Percentiles rank a stretch among this genome's conserved stretches.
Conservation (phyloP, 345 rosid species). For the Mallotus nudiflorus region DNA sequence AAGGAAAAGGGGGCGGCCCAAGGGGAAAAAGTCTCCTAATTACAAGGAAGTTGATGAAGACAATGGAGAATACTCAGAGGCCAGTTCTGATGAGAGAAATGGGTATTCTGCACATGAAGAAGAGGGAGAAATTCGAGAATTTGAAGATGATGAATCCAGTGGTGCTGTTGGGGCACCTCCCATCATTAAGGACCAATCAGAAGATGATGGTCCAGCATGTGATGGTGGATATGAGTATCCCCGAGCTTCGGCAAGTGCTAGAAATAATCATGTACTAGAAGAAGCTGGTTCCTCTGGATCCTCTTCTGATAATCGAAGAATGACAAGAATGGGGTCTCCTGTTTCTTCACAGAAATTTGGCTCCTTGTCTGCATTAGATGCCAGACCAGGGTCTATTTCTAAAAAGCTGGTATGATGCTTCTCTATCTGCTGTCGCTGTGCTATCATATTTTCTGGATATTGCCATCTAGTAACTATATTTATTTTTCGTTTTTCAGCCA, state of each 20-base stretch:
- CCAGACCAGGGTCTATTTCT: conserved; percentile 78
- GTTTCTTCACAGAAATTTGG: conserved; percentile 93
- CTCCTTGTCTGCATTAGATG: conserved; percentile 93
- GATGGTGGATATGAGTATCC: conserved; percentile 57
- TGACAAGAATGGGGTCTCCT: conserved; percentile 64
- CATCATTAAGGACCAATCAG: conserved; percentile 65
- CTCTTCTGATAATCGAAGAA: conserved; percentile 72
- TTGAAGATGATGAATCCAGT: conserved; percentile 78
- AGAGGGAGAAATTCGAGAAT: conserved; percentile 79
- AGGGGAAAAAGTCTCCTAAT: conserved; percentile 76
- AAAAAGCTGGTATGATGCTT: conserved; percentile 68
- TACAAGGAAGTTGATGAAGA: conserved; percentile 96
- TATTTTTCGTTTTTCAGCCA: conserved; percentile 46
- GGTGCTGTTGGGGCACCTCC: conserved; percentile 61
- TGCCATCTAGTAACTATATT: conserved; percentile 28
- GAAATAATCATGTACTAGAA: conserved; percentile 49
- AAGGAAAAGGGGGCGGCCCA: conserved; percentile 87
- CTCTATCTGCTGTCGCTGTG: background rate
- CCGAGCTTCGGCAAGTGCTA: conserved; percentile 48
- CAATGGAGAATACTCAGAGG: conserved; percentile 81
- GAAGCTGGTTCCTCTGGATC: conserved; percentile 91
- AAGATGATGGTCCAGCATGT: conserved; percentile 64
- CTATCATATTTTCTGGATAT: conserved; percentile 4
- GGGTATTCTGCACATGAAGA: conserved; percentile 78
- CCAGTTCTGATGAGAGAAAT: conserved; percentile 84